These are phyloP conservation scores for Termitomyces sp. DNA, from an alignment of 768 basidiomycete species.

Conservation along the genomic window DNA sequence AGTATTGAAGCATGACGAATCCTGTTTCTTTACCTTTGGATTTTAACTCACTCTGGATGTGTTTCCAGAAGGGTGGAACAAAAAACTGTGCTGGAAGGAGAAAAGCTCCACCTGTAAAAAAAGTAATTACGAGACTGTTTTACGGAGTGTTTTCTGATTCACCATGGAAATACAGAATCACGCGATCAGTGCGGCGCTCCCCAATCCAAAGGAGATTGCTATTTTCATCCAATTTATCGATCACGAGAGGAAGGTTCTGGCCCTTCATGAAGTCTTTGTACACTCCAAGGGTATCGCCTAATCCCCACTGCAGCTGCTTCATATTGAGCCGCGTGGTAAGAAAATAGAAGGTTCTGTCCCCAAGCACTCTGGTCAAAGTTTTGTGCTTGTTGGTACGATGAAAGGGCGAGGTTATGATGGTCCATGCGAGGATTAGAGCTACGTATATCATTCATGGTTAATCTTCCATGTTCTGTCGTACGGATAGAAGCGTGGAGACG, in stretches of 20 bases:
- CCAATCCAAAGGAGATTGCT: slow-evolving; percentile 28
- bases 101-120: slow-evolving; percentile 21
- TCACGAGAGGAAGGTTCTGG: slow-evolving; percentile 12
- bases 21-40: slow-evolving; percentile 13
- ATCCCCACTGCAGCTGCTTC: slow-evolving; percentile 19
- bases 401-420: slow-evolving; percentile 16
- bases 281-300: slow-evolving; percentile 16
- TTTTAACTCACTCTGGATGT: slow-evolving; percentile 13
- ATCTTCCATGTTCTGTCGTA: background rate
- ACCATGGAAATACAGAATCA: slow-evolving; percentile 29
- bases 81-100: slow-evolving; percentile 16
- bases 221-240: slow-evolving; percentile 24
- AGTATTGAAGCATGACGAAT: slow-evolving; percentile 20
- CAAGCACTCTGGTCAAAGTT: slow-evolving; percentile 14
- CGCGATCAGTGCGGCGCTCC: slow-evolving; percentile 22
- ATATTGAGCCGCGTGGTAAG: slow-evolving; percentile 7
- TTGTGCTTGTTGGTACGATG: slow-evolving; percentile 18
- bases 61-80: slow-evolving; percentile 18
- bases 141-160: background rate
- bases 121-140: background rate
- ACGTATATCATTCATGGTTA: background rate
- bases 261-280: slow-evolving; percentile 19
- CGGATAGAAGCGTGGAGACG: background rate
- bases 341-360: slow-evolving; percentile 15
- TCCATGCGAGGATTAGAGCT: slow-evolving; percentile 19